Conservation (phyloP, 805 yeast species). For the Starmerella lactis-condensi region DNA sequence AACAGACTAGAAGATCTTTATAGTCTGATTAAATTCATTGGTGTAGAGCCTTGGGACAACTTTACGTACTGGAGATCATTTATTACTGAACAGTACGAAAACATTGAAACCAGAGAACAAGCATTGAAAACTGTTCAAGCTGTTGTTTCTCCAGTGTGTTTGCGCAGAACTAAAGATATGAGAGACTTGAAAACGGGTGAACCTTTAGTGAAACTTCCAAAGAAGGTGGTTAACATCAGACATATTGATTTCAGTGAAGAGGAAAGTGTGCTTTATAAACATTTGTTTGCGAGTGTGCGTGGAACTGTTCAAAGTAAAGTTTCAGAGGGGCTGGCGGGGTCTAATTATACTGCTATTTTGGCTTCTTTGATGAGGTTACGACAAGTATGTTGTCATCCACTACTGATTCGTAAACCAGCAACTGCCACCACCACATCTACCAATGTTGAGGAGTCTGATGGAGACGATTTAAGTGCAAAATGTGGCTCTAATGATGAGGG, state of each 20-base stretch:
- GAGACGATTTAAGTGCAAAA: background rate
- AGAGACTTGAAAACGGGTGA: slow-evolving; percentile 44
- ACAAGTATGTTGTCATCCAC: slow-evolving; percentile 75
- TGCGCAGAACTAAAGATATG: slow-evolving; percentile 77
- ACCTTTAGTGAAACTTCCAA: slow-evolving; percentile 57
- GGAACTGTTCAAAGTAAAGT: slow-evolving; percentile 21
- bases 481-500: background rate
- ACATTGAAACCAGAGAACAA: slow-evolving; percentile 38
- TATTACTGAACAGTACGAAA: slow-evolving; percentile 66
- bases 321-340: slow-evolving; percentile 46
- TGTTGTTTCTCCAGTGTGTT: slow-evolving; percentile 60
- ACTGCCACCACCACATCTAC: slow-evolving; percentile 10
- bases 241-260: slow-evolving; percentile 44
- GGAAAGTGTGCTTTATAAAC: slow-evolving; percentile 49
- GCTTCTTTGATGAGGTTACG: slow-evolving; percentile 69
- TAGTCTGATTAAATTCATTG: slow-evolving; percentile 53
- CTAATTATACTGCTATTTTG: slow-evolving; percentile 57
- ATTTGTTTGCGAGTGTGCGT: slow-evolving; percentile 50
- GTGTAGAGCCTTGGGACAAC: slow-evolving; percentile 79
- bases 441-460: slow-evolving; percentile 8
- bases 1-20: slow-evolving; percentile 74
- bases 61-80: slow-evolving; percentile 75
- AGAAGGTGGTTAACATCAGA: slow-evolving; percentile 53
- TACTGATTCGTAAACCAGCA: slow-evolving; percentile 32
- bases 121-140: slow-evolving; percentile 75